A percentile compares a stretch with the other conserved stretches of the same genome.
phyloP scores from a whole-genome alignment of 345 rosid genomes.

The Boechera retrofracta region DNA sequence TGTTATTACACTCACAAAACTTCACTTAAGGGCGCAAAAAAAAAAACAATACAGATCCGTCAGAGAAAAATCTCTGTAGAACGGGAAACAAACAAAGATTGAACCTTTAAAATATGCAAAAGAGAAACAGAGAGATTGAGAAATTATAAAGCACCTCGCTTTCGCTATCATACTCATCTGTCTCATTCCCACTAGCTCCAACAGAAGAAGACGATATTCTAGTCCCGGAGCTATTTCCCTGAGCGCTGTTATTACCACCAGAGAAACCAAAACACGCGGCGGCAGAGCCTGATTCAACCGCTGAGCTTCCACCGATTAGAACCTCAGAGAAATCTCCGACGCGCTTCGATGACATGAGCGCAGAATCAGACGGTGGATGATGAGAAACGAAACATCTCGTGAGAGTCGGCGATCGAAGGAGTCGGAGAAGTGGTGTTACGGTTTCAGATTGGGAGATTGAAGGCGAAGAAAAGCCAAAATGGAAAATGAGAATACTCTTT shows the following conservation, averaged over 20 bases:
- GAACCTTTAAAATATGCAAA: slow-evolving; percentile 21
- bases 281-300: slow-evolving; percentile 36
- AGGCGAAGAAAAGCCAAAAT: too few species aligned
- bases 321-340: slow-evolving; percentile 26
- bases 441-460: too few species aligned
- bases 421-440: too few species aligned
- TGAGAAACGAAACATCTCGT: slow-evolving; percentile 25
- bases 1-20: background rate
- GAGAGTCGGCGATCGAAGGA: too few species aligned
- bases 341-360: background rate
- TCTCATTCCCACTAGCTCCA: slow-evolving; percentile 66
- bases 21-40: background rate
- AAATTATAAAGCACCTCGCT: slow-evolving; percentile 66
- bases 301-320: slow-evolving; percentile 36
- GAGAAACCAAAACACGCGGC: slow-evolving; percentile 40
- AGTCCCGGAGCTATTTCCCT: slow-evolving; percentile 38
- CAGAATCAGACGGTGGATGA: slow-evolving; percentile 4
- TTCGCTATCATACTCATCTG: slow-evolving; percentile 74
- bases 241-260: slow-evolving; percentile 42
- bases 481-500: too few species aligned
- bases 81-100: slow-evolving; percentile 22
- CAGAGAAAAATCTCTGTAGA: slow-evolving; percentile 12
- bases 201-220: slow-evolving; percentile 53
- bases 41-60: slow-evolving; percentile 37
- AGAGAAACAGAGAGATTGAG: background rate